Conservation (phyloP, 2,329 filamentous ascomycete genomes). For the Dichotomopilus funicola region DNA sequence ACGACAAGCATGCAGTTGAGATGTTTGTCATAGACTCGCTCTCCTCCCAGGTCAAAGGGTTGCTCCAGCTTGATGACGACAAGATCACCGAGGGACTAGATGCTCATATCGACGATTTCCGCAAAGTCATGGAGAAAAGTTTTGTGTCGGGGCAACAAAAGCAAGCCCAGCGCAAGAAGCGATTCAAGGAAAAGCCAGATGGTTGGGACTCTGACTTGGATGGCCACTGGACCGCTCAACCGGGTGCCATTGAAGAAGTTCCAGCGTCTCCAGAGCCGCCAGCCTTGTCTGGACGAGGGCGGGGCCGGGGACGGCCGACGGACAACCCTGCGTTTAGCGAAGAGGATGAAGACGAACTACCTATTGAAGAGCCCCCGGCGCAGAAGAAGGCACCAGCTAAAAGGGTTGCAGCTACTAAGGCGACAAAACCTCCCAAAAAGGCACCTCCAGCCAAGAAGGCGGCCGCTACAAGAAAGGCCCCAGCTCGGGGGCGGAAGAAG, state of each 20-base stretch:
- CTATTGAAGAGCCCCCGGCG: slow-evolving; percentile 44
- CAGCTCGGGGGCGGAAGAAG: slow-evolving; percentile 38
- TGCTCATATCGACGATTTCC: slow-evolving; percentile 66
- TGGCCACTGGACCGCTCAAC: slow-evolving; percentile 76
- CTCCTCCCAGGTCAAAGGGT: slow-evolving; percentile 61
- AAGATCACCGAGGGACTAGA: slow-evolving; percentile 60
- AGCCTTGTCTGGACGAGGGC: slow-evolving; percentile 10
- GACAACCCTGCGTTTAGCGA: slow-evolving; percentile 31
- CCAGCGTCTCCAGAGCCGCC: slow-evolving; percentile 31
- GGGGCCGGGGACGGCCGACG: slow-evolving; percentile 27
- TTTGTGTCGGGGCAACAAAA: slow-evolving; percentile 61
- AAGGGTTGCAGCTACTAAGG: slow-evolving; percentile 22
- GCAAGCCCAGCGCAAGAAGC: slow-evolving; percentile 38
- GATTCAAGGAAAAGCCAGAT: slow-evolving; percentile 68
- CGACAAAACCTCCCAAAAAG: slow-evolving; percentile 28
- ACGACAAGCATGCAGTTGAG: slow-evolving; percentile 89
- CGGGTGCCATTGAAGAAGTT: slow-evolving; percentile 55
- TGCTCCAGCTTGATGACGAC: slow-evolving; percentile 58
- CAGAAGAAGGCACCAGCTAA: slow-evolving; percentile 26
- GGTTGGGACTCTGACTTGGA: slow-evolving; percentile 87
- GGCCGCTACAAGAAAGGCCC: slow-evolving; percentile 39
- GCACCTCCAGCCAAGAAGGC: slow-evolving; percentile 33
- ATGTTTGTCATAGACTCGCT: slow-evolving; percentile 69
- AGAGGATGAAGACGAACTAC: slow-evolving; percentile 43
- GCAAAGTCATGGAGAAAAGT: slow-evolving; percentile 61